Percentiles rank a stretch among this genome's conserved stretches.
These are phyloP conservation scores for Decorospora gaudefroyi DNA, from an alignment of 2,329 filamentous ascomycete genomes.

Conservation along the genomic window DNA sequence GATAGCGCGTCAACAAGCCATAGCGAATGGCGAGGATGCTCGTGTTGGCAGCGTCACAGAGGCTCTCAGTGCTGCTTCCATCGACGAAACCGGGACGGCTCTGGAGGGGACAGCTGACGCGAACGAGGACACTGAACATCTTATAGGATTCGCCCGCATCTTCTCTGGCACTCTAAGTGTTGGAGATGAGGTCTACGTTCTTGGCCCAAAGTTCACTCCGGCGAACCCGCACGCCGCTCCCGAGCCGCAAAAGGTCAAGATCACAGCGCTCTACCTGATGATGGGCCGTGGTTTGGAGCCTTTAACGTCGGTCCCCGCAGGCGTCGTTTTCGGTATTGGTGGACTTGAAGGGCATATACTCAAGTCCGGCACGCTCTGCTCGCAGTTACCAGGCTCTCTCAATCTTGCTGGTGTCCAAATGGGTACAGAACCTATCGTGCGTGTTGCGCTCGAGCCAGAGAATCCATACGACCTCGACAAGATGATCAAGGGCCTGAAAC, in stretches of 20 bases:
- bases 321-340: constrained; percentile 92
- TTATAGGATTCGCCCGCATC: constrained; percentile 92
- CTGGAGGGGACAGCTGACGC: constrained; percentile 53
- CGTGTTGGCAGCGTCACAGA: constrained; percentile 60
- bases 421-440: constrained; percentile 86
- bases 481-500: constrained; percentile 84
- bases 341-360: constrained; percentile 92
- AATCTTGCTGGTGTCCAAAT: constrained; percentile 87
- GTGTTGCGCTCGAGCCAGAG: constrained; percentile 90
- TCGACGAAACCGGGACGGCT: constrained; percentile 51
- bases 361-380: constrained; percentile 93
- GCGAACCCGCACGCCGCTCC: constrained; percentile 72
- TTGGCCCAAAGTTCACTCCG: constrained; percentile 91
- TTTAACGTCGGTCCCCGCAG: constrained; percentile 82
- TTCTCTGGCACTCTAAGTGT: constrained; percentile 90
- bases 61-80: constrained; percentile 63
- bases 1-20: constrained; percentile 76
- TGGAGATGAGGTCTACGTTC: constrained; percentile 86
- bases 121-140: constrained; percentile 75
- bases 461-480: constrained; percentile 91
- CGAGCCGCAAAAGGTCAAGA: constrained; percentile 77
- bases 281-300: constrained; percentile 91
- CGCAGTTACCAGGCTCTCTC: constrained; percentile 79
- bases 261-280: constrained; percentile 88
- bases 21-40: constrained; percentile 49